Base-by-base conservation (phyloP, 306 rosid genomes). In the Ochetophila trinervis region DNA sequence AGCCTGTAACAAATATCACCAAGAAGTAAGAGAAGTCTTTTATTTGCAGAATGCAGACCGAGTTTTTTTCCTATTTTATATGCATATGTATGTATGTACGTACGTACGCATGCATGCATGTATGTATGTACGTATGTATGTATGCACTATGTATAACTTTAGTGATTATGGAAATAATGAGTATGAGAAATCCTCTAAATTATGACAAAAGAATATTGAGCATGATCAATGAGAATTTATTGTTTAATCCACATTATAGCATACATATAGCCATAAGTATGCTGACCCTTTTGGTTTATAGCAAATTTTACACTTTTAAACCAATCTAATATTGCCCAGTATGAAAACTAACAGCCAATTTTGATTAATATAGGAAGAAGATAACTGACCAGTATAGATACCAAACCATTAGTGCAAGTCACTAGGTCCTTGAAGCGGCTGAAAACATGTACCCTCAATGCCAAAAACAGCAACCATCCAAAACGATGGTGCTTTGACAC, bases 401-500 rank as follows among this genome's bases (percentile, higher is more conserved):
- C 88, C 78, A 94, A 80, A 75, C 96, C 93, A 34, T 83, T 90
- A 19, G 90, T 80, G 86, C 96, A 94, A 59, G 99, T 88, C 80
- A 94, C 97, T 62, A 90, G 75, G 83, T 88, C 96, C 79, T 73
- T 88, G 74, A 84, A 88, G 57, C 91, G 95, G 81, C 97, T 87
- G 79, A 94, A 88, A 34, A 91, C 90, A 69, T 90, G 97, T 6
- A 85, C 88, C 36, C 99, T 96, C 53, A 94, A 95, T 35, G 99
- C 96, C 95, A 94, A 74, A 80, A 94, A 94, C 65, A 94, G 87
- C 76, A 94, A 79, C 99, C 99, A 94, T 75, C 99, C 99, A 82
- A 94, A 94, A 48, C 90, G 90, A 81, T 90, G 96, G 80, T 86
- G 90, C 53, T 88, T 88, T 0, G 95, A 88, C 70, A 82, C 84